Conservation (phyloP, 2,329 filamentous ascomycete species). For the Neopestalotiopsis rosae region DNA sequence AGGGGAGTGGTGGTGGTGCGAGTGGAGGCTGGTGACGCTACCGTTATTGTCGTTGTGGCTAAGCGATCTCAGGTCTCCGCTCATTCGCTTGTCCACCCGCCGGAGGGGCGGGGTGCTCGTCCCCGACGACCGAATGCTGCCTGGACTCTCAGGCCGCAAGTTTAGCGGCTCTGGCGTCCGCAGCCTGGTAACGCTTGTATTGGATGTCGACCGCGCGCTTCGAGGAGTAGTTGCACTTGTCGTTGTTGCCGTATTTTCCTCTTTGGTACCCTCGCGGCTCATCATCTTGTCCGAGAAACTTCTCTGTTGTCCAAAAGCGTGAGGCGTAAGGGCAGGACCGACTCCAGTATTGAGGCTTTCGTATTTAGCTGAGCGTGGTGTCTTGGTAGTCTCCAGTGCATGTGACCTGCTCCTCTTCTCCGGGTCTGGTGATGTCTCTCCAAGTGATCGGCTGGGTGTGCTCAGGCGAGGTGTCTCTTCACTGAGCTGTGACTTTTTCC, state of each 20-base stretch:
- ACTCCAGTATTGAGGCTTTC: conserved; percentile 26
- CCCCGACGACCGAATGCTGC: conserved; percentile 52
- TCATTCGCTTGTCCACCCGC: conserved; percentile 69
- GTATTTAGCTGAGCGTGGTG: conserved; percentile 26
- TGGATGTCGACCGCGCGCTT: conserved; percentile 52
- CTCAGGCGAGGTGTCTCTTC: conserved; percentile 31
- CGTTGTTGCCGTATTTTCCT: conserved; percentile 22
- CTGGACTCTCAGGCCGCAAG: conserved; percentile 68
- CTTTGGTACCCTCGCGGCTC: conserved; percentile 27
- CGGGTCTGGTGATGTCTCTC: conserved; percentile 20
- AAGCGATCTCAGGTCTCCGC: conserved; percentile 77
- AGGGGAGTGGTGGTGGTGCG: conserved; percentile 3
- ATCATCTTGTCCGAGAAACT: conserved; percentile 47
- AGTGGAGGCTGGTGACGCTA: conserved; percentile 24
- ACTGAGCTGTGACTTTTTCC: conserved; percentile 30
- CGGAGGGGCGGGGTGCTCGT: conserved; percentile 67
- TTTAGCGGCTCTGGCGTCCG: conserved; percentile 59
- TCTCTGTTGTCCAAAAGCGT: conserved; percentile 25
- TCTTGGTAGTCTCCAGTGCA: conserved; percentile 24
- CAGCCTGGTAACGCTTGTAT: conserved; percentile 57
- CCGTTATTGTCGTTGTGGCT: conserved; percentile 57
- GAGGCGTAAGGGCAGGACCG: conserved; percentile 25
- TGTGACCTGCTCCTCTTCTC: conserved; percentile 18
- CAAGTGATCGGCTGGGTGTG: conserved; percentile 15
- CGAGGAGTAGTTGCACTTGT: conserved; percentile 19